phyloP scores from a whole-genome alignment of 768 basidiomycete species.

The Tylopilus plumbeoviolaceoides region DNA sequence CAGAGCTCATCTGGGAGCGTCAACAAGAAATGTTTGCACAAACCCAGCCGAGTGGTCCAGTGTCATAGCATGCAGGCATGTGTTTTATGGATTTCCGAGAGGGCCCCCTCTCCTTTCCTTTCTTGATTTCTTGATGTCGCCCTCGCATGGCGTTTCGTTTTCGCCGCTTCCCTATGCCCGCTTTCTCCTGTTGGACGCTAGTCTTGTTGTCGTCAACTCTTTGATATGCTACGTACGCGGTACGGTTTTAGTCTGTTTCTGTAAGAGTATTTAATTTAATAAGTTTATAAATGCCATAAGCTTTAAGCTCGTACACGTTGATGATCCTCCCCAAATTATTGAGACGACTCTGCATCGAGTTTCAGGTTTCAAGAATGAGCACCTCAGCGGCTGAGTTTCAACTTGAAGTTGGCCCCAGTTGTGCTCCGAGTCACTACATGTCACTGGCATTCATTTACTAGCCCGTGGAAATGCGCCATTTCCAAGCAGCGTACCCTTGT shows the following conservation, averaged over 20 bases:
- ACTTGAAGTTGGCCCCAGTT: too few relatives aligned
- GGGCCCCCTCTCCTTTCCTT: not conserved
- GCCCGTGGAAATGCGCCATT: too few relatives aligned
- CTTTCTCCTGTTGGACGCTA: not conserved
- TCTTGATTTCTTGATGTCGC: conserved; percentile 7
- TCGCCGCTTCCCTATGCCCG: not conserved
- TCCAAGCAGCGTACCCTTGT: too few relatives aligned
- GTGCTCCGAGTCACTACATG: too few relatives aligned
- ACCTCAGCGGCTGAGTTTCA: too few relatives aligned
- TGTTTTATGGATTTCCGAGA: not conserved
- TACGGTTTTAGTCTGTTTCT: conserved; percentile 13
- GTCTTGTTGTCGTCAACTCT: not conserved
- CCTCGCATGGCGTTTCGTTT: conserved; percentile 8
- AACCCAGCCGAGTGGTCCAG: not conserved
- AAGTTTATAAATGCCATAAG: conserved; percentile 17
- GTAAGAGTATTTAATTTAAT: conserved; percentile 20
- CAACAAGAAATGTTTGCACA: conserved; percentile 46
- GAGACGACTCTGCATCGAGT: too few relatives aligned
- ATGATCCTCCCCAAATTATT: too few relatives aligned
- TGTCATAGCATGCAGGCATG: not conserved
- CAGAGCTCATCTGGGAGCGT: conserved; percentile 83
- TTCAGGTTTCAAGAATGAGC: too few relatives aligned
- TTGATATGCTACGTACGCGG: conserved; percentile 16
- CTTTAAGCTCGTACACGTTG: not conserved
- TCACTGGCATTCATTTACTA: too few relatives aligned